Evolutionary conservation across 176 grass and related monocot species (phyloP), one percentile per base, ranked within the genome.

Genomic region (Melocanna baccifera): DNA sequence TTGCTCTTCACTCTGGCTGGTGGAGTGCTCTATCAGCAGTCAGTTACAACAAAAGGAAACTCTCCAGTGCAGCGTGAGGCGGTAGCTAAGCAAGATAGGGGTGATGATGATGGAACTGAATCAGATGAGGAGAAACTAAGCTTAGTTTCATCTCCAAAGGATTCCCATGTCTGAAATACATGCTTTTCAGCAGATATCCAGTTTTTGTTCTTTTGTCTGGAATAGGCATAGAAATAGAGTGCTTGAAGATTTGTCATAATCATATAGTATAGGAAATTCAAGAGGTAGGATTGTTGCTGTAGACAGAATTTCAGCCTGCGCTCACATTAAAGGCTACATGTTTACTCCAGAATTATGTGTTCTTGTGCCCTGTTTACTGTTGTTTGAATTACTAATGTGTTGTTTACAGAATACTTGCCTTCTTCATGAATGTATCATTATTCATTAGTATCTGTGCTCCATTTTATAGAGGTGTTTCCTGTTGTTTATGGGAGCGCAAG

Each of bases 1-100:
- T 84, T 95, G 81, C 71, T 95, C 40, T 81, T 90, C 72, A 92
- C 87, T 69, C 91, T 95, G 18, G 81, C 82, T 20, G 93, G 90
- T 28, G 90, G 93, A 19, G 76, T 95, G 76, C 84, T 95, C 56
- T 92, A 95, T 81, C 93, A 95, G 85, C 90, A 92, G 20, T 90
- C 90, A 51, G 82, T 87, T 64, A 91, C 88, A 47, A 63, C 53
- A 45, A 89, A 89, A 81, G 75, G 79, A 32, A 91, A 87, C 47
- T 67, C 73, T 62, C 55, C 83, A 51, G 81, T 43, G 7, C 78
- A 67, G 65, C 39, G 67, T 77, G 85, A 88, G 32, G 23, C 23
- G 4, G 39, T 34, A 22, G 20, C 15, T 57, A 76, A 85, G 61
- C 76, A 75, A 58, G 85, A 36, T 29, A 55, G 42, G 4, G 78